These are phyloP conservation scores for Cercospora sp. DNA, from an alignment of 2,329 filamentous ascomycete genomes.

Conservation along the genomic window DNA sequence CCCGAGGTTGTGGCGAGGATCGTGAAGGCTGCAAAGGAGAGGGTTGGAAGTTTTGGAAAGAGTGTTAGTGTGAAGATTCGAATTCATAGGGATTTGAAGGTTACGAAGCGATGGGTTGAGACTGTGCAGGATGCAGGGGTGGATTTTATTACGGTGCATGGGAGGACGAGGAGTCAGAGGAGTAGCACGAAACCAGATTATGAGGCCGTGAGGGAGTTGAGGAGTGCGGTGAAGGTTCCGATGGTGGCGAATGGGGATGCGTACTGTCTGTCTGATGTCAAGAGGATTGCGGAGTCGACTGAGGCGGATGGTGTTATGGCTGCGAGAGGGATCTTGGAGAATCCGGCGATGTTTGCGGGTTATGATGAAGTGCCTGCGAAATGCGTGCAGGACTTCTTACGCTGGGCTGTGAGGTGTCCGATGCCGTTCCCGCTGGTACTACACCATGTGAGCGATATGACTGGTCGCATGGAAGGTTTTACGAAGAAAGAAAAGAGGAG, in stretches of 20 bases:
- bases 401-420: constrained; percentile 56
- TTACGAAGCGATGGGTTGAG: constrained; percentile 62
- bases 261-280: constrained; percentile 54
- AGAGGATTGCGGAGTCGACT: constrained; percentile 38
- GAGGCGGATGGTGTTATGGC: constrained; percentile 63
- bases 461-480: constrained; percentile 56
- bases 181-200: constrained; percentile 63
- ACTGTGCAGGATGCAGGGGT: constrained; percentile 62
- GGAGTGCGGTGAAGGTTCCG: constrained; percentile 57
- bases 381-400: constrained; percentile 64
- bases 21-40: constrained; percentile 58
- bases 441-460: constrained; percentile 70
- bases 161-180: constrained; percentile 62
- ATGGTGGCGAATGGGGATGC: constrained; percentile 70
- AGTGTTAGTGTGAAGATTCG: constrained; percentile 72
- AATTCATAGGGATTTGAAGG: constrained; percentile 62
- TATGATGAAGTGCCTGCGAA: constrained; percentile 60
- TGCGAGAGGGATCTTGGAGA: constrained; percentile 66
- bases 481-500: constrained; percentile 44
- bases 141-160: constrained; percentile 71
- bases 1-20: constrained; percentile 67
- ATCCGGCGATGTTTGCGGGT: constrained; percentile 66
- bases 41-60: constrained; percentile 47
- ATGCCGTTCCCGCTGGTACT: constrained; percentile 64
- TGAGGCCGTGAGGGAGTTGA: constrained; percentile 60